Percentiles rank a stretch among this genome's conserved stretches.
Conservation (phyloP, 2,329 filamentous ascomycete genomes). For the Fusarium concolor region DNA sequence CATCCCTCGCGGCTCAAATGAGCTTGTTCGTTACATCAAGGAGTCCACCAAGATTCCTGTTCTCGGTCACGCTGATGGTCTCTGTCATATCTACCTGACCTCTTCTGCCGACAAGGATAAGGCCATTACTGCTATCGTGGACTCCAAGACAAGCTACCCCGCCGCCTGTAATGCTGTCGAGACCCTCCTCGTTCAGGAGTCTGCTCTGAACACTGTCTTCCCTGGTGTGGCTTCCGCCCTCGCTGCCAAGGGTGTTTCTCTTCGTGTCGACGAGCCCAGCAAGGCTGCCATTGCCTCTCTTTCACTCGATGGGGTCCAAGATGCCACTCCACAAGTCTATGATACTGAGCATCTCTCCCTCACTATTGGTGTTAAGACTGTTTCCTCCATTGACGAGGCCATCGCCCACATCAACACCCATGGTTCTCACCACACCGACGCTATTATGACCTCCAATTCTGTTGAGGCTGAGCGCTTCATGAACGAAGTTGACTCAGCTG, state of each 20-base stretch:
- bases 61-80: slow-evolving; percentile 92
- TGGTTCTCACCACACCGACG: slow-evolving; percentile 94
- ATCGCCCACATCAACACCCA: slow-evolving; percentile 91
- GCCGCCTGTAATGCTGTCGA: slow-evolving; percentile 97
- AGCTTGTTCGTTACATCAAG: slow-evolving; percentile 91
- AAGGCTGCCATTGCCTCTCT: slow-evolving; percentile 70
- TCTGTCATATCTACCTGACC: slow-evolving; percentile 89
- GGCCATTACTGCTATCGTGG: slow-evolving; percentile 81
- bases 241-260: slow-evolving; percentile 78
- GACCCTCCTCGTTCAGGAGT: slow-evolving; percentile 85
- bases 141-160: slow-evolving; percentile 94
- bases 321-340: slow-evolving; percentile 78
- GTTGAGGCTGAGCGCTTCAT: slow-evolving; percentile 84
- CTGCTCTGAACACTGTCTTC: slow-evolving; percentile 74
- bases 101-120: slow-evolving; percentile 78
- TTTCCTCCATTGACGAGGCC: slow-evolving; percentile 75
- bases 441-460: slow-evolving; percentile 79
- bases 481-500: slow-evolving; percentile 85
- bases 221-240: slow-evolving; percentile 80
- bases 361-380: slow-evolving; percentile 83
- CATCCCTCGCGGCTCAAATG: slow-evolving; percentile 91
- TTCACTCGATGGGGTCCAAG: slow-evolving; percentile 65
- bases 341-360: slow-evolving; percentile 91
- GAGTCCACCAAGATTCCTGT: slow-evolving; percentile 93
- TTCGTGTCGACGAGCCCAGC: slow-evolving; percentile 81